A percentile compares a stretch with the other conserved stretches of the same genome.
Conservation (phyloP, 768 basidiomycete species). For the Punctularia strigosozonata region DNA sequence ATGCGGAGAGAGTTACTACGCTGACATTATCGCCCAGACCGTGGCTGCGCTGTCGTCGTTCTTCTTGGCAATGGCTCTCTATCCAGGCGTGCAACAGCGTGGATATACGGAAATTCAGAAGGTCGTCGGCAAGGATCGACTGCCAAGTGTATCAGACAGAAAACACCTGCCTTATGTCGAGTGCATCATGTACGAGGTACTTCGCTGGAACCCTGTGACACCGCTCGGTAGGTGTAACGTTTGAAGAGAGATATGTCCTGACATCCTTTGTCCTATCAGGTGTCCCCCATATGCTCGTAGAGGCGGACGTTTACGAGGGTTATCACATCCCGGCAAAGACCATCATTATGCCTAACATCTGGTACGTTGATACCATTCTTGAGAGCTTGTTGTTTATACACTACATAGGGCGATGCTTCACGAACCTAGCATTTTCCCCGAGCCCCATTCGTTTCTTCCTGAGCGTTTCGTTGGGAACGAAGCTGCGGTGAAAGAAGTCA, state of each 20-base stretch:
- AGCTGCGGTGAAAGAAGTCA: not conserved
- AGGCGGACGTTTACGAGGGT: conserved; percentile 16
- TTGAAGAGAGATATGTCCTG: not conserved
- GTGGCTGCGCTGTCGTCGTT: conserved; percentile 3
- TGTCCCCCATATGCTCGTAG: conserved; percentile 11
- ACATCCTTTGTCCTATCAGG: not conserved
- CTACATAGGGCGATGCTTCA: not conserved
- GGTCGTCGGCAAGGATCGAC: conserved; percentile 16
- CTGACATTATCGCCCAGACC: conserved; percentile 1
- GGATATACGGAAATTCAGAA: conserved; percentile 18
- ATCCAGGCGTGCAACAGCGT: conserved; percentile 15
- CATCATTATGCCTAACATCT: conserved; percentile 15
- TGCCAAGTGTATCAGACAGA: conserved; percentile 21
- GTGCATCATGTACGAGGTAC: conserved; percentile 16
- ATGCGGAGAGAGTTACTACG: not conserved
- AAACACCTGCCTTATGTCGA: conserved; percentile 23
- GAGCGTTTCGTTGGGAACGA: not conserved
- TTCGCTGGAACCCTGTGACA: conserved; percentile 16
- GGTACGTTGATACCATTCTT: conserved; percentile 5
- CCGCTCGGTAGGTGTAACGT: conserved; percentile 10
- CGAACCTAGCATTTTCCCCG: not conserved
- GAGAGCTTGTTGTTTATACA: not conserved
- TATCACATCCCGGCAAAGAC: conserved; percentile 16
- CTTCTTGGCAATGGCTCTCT: conserved; percentile 10
- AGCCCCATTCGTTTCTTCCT: not conserved